Conservation (phyloP, 805 yeast genomes). For the Saturnispora hagleri region DNA sequence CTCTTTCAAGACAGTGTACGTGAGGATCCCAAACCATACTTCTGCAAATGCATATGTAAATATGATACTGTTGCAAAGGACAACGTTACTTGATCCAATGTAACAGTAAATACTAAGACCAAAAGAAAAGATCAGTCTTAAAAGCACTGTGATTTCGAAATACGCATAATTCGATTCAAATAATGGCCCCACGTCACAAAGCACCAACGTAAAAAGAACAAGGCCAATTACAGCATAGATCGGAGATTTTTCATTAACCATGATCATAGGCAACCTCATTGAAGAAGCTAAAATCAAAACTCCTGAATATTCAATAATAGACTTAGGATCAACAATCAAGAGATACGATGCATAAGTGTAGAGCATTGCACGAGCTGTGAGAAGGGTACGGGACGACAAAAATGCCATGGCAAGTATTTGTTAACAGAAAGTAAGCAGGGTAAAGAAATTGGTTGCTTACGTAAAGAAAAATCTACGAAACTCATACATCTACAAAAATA, state of each 20-base stretch:
- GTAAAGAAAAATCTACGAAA: background rate
- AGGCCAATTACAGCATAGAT: constrained; percentile 40
- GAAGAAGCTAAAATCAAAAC: constrained; percentile 22
- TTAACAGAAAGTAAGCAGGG: background rate
- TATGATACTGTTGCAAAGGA: constrained; percentile 52
- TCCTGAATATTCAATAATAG: constrained; percentile 24
- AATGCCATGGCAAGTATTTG: constrained; percentile 20
- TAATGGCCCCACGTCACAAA: constrained; percentile 53
- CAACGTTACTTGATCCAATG: constrained; percentile 30
- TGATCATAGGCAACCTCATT: constrained; percentile 27
- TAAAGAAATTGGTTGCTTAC: background rate
- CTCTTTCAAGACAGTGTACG: constrained; percentile 54
- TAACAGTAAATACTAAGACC: constrained; percentile 41
- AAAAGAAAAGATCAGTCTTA: constrained; percentile 44
- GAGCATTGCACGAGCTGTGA: constrained; percentile 17
- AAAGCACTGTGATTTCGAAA: constrained; percentile 54
- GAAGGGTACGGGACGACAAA: constrained; percentile 20
- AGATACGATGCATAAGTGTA: constrained; percentile 18
- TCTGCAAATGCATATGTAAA: constrained; percentile 55
- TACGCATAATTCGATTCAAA: constrained; percentile 34
- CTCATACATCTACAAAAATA: background rate
- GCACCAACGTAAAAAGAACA: constrained; percentile 34
- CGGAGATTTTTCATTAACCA: constrained; percentile 26
- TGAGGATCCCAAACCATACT: constrained; percentile 59
- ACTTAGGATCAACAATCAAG: constrained; percentile 18